These are phyloP conservation scores for Collybiopsis luxurians DNA, from an alignment of 768 basidiomycete species.

Conservation along the genomic window DNA sequence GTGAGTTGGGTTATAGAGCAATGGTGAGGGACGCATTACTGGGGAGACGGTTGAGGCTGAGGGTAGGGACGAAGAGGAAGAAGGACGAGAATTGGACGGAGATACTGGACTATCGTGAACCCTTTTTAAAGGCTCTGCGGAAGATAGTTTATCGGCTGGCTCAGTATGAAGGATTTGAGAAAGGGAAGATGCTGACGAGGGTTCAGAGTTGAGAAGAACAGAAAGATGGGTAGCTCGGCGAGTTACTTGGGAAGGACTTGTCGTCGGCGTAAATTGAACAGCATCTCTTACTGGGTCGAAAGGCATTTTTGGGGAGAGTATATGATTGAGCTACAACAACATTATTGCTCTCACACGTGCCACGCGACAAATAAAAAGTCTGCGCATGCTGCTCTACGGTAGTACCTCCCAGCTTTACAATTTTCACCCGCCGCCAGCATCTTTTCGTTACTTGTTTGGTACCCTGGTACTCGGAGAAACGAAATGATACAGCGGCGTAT, in stretches of 20 bases:
- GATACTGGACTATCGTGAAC: neutral
- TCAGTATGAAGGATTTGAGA: slow-evolving; percentile 36
- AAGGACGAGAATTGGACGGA: slow-evolving; percentile 26
- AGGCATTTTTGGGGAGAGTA: slow-evolving; percentile 43
- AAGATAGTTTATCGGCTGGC: slow-evolving; percentile 29
- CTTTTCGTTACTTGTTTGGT: too few relatives aligned
- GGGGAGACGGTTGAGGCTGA: slow-evolving; percentile 30
- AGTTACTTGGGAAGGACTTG: slow-evolving; percentile 45
- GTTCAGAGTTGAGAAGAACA: slow-evolving; percentile 66
- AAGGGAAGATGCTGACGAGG: slow-evolving; percentile 38
- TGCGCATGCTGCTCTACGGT: too few relatives aligned
- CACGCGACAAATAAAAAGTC: slow-evolving; percentile 6
- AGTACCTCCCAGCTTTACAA: too few relatives aligned
- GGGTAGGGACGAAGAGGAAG: slow-evolving; percentile 33
- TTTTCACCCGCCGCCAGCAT: too few relatives aligned
- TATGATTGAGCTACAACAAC: too few relatives aligned
- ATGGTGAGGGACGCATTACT: slow-evolving; percentile 26
- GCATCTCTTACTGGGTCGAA: slow-evolving; percentile 90
- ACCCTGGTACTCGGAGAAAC: too few relatives aligned
- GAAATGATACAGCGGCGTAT: too few relatives aligned
- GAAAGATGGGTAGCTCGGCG: slow-evolving; percentile 77
- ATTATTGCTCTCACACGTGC: slow-evolving; percentile 8
- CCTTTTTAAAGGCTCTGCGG: slow-evolving; percentile 26
- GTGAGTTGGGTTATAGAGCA: slow-evolving; percentile 65
- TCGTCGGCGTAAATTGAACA: slow-evolving; percentile 73